Conservation (phyloP, 2,329 filamentous ascomycete species). For the Aspergillus sp. region DNA sequence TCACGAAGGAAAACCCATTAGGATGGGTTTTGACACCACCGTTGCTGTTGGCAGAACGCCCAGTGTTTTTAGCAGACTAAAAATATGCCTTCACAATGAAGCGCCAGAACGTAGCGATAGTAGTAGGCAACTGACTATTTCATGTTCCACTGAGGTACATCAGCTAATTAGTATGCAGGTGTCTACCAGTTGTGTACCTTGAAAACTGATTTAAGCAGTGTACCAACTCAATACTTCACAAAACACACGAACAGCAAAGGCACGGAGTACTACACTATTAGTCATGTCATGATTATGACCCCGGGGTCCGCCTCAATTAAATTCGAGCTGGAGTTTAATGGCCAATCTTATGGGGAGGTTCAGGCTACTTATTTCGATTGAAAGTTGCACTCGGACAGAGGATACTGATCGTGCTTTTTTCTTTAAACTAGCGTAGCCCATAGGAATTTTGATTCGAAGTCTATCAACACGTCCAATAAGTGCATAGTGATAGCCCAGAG, state of each 20-base stretch:
- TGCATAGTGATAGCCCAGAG: no score
- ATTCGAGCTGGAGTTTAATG: conserved; percentile 28
- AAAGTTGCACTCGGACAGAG: no score
- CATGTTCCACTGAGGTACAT: neutral
- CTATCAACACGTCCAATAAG: no score
- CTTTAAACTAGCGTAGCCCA: no score
- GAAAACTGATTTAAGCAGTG: conserved; percentile 16
- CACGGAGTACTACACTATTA: conserved; percentile 10
- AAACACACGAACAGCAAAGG: conserved; percentile 17
- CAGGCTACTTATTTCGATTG: conserved; percentile 17
- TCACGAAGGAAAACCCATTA: conserved; percentile 15
- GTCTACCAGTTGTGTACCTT: conserved; percentile 16
- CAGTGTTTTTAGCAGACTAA: neutral
- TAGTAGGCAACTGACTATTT: neutral
- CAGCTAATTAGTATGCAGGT: conserved; percentile 6
- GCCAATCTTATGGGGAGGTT: conserved; percentile 22
- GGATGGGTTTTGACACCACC: neutral
- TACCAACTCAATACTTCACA: conserved; percentile 21
- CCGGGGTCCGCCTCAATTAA: conserved; percentile 22
- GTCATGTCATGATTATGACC: conserved; percentile 15
- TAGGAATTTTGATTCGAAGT: no score
- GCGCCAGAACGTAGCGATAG: neutral
- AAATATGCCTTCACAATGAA: conserved; percentile 3
- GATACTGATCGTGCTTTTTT: neutral
- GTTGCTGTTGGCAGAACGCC: fast-evolving